Conservation (phyloP, 768 basidiomycete species). For the Hypholoma sublateritium region DNA sequence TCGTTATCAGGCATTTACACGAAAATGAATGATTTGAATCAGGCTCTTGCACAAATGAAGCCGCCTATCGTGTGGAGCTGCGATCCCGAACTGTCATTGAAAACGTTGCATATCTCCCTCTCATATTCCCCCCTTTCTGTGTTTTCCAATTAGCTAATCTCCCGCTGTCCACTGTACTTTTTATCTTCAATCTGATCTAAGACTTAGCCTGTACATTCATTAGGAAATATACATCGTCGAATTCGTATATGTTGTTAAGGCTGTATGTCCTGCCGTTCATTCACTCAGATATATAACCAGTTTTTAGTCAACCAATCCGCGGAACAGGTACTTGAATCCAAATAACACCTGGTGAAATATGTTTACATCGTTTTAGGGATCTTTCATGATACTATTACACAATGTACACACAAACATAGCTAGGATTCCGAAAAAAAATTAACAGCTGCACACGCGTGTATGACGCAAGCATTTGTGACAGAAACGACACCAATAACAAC, state of each 20-base stretch:
- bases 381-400: background rate
- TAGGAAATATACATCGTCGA: background rate
- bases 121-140: constrained; percentile 1
- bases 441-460: no score
- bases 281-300: background rate
- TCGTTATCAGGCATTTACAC: constrained; percentile 22
- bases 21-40: constrained; percentile 20
- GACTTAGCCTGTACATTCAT: background rate
- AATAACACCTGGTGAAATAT: background rate
- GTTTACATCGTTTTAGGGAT: no score
- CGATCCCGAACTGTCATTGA: background rate
- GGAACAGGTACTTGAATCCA: background rate
- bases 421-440: no score
- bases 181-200: constrained; percentile 7
- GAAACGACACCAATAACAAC: no score
- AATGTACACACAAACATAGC: background rate
- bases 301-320: background rate
- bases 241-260: no score
- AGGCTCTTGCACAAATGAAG: background rate
- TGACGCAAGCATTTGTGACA: no score
- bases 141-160: constrained; percentile 13
- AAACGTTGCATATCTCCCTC: constrained; percentile 10
- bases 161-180: constrained; percentile 16
- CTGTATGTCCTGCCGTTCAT: background rate
- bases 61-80: background rate